phyloP scores from a whole-genome alignment of 2,329 filamentous ascomycete species.

The Ceratocystis lukuohia region DNA sequence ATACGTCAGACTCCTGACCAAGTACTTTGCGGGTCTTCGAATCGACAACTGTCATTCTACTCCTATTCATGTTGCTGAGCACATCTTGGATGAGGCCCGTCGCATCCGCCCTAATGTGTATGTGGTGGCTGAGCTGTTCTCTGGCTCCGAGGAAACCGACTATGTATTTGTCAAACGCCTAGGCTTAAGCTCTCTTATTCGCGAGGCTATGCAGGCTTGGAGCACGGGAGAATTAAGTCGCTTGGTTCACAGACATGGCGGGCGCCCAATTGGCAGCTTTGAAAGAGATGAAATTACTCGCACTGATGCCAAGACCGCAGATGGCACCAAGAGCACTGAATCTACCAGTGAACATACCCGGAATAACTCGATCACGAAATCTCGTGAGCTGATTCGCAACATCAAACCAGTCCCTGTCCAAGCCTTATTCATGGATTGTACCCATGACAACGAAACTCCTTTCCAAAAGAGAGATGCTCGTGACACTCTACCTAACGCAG shows the following conservation, averaged over 20 bases:
- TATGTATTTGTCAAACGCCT: constrained; percentile 90
- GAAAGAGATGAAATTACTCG: constrained; percentile 77
- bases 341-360: constrained; percentile 2
- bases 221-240: constrained; percentile 84
- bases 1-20: constrained; percentile 84
- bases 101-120: constrained; percentile 76
- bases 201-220: constrained; percentile 98
- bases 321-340: background rate
- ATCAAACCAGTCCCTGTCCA: constrained; percentile 84
- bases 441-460: constrained; percentile 93
- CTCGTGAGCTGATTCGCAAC: constrained; percentile 56
- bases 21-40: constrained; percentile 86
- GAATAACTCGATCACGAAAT: constrained; percentile 27
- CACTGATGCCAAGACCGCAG: constrained; percentile 32
- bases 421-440: constrained; percentile 97
- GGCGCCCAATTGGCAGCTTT: constrained; percentile 90
- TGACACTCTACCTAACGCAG: constrained; percentile 87
- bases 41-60: constrained; percentile 99
- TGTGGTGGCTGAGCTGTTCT: constrained; percentile 89
- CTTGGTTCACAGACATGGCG: constrained; percentile 84
- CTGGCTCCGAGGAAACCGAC: constrained; percentile 88
- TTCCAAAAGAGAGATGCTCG: constrained; percentile 89
- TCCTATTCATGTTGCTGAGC: constrained; percentile 83
- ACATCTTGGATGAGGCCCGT: constrained; percentile 87
- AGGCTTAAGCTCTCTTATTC: constrained; percentile 79